These are phyloP conservation scores for Trypanosoma platydactyli DNA, from an alignment of 208 protist genomes.

Conservation along the genomic window DNA sequence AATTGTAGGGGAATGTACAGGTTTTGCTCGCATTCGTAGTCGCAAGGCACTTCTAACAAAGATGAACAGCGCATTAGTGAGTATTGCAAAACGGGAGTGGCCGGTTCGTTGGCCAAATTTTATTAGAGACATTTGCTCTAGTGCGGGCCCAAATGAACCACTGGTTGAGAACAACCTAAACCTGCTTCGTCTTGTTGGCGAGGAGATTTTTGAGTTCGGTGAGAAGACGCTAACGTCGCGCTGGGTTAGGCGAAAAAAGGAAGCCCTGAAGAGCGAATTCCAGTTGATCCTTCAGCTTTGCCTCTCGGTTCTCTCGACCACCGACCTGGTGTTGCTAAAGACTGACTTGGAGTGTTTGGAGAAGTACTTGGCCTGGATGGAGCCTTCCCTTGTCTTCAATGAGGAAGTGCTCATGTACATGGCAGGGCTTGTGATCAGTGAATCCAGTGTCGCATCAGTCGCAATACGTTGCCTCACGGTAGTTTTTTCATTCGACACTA, in stretches of 20 bases:
- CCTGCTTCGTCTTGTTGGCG: constrained; percentile 95
- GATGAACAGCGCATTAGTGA: constrained; percentile 89
- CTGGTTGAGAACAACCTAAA: constrained; percentile 98
- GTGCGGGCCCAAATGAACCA: constrained; percentile 86
- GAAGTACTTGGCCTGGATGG: constrained; percentile 85
- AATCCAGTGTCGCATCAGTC: constrained; percentile 40
- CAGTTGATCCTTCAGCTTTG: constrained; percentile 94
- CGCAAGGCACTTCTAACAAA: constrained; percentile 85
- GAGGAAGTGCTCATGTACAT: constrained; percentile 58
- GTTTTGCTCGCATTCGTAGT: constrained; percentile 51
- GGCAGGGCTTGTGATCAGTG: constrained; percentile 40
- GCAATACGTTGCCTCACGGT: constrained; percentile 75
- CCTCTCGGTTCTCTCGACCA: constrained; percentile 57
- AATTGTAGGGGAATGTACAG: constrained; percentile 89
- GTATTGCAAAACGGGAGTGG: constrained; percentile 99
- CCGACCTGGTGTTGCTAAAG: constrained; percentile 61
- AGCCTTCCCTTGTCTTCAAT: constrained; percentile 76
- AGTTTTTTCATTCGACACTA: constrained; percentile 49
- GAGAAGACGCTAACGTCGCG: constrained; percentile 94
- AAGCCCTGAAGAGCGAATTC: constrained; percentile 95
- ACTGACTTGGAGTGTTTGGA: constrained; percentile 71
- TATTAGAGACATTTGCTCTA: constrained; percentile 96
- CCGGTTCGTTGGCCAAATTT: constrained; percentile 97
- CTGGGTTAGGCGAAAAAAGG: constrained; percentile 96
- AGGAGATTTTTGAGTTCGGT: constrained; percentile 98